Evolutionary conservation across 2,329 filamentous ascomycete species (phyloP), one percentile per base, ranked within the genome.

Genomic region (Botrytis elliptica): DNA sequence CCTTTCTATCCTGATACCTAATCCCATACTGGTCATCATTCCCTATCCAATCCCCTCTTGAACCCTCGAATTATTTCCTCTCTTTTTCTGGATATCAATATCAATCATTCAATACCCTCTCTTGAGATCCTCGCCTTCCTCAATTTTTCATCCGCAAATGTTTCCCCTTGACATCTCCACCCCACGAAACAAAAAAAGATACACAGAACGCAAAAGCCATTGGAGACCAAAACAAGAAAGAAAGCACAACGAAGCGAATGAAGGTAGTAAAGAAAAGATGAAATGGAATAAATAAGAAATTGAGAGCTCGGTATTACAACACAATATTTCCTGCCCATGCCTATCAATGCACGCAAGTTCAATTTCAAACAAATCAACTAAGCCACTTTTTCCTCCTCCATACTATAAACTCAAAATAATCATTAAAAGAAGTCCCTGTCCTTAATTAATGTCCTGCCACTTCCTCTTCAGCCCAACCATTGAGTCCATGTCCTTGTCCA

Each of bases 381-480:
- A 29, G 49, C 36, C 42, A 71, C 42, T 25, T 71, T 40, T 71
- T 52, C 69, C 59, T 52, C 60, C 44, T 65, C 44, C 59, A 49
- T 52, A 65, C 52, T 29, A 57, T 29, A 59, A 65, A 40, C 20
- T 65, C n/a, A 25, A 40, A 65, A 65, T 25, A 46, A 33, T n/a
- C 36, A 71, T 65, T n/a, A 52, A 52, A 52, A 29, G 9, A 14
- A 22, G 59, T n/a, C 20, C 8, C 29, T 14, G 22, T 36, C 70
- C 42, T 40, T 40, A 1, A 72, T 73, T 76, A 81, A 49, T 81
- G 79, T 25, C 77, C 77, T 38, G 77, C 78, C 46, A 79, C 74
- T 68, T 81, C 80, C 80, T 91, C 89, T 82, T 91, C 89, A 52
- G 89, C 88, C 90, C 90, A 92, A 72, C 89, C 89, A 77, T 90